phyloP scores from a whole-genome alignment of 495 filamentous ascomycete genomes.

The Penicillium argentinense region DNA sequence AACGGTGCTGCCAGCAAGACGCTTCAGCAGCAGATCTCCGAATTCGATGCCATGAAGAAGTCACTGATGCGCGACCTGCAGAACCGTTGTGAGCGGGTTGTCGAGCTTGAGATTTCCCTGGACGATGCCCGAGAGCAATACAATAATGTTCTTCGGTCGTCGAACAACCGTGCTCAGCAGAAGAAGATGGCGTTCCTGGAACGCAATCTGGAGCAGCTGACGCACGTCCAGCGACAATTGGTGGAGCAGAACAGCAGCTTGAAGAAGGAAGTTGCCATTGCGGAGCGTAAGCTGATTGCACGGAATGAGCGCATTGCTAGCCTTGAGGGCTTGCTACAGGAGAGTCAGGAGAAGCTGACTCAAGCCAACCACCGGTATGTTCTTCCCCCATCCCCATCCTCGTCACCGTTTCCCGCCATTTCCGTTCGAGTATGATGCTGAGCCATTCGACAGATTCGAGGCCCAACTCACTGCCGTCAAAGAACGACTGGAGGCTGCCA shows the following conservation, averaged over 20 bases:
- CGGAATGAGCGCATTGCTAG: conserved; percentile 94
- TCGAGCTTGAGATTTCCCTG: conserved; percentile 94
- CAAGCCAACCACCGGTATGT: conserved; percentile 92
- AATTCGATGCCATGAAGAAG: conserved; percentile 99
- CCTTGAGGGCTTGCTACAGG: conserved; percentile 86
- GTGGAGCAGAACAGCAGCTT: conserved; percentile 95
- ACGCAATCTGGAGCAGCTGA: conserved; percentile 95
- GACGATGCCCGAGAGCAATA: conserved; percentile 98
- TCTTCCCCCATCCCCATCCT: too few species aligned
- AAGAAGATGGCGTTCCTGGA: conserved; percentile 99
- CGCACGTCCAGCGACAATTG: conserved; percentile 92
- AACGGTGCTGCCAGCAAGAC: conserved; percentile 83
- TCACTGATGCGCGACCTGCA: conserved; percentile 97
- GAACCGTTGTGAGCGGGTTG: conserved; percentile 95
- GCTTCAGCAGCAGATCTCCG: conserved; percentile 94
- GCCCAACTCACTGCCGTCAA: conserved; percentile 95
- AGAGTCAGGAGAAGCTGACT: conserved; percentile 95
- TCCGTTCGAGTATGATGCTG: conserved; percentile 7
- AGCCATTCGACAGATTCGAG: conserved; percentile 70
- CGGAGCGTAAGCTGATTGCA: conserved; percentile 93
- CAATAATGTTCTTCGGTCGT: conserved; percentile 92
- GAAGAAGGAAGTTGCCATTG: conserved; percentile 99
- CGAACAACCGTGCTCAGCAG: conserved; percentile 96
- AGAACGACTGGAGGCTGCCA: conserved; percentile 94
- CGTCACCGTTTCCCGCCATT: background rate